Conservation (phyloP, 345 rosid species). For the Linum trigynum region DNA sequence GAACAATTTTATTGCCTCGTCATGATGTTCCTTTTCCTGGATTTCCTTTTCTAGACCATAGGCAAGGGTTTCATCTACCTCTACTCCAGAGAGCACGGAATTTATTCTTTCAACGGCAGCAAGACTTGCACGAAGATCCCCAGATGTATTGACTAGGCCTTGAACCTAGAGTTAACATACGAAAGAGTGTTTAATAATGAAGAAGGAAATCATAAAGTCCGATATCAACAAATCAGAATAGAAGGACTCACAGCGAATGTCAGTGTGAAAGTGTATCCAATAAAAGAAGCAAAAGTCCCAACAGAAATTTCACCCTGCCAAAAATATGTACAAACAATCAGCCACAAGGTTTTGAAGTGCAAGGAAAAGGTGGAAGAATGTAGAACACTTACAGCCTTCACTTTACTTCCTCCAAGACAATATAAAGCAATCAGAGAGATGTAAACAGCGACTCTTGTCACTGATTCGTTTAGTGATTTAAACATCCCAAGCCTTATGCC, state of each 20-base stretch:
- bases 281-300: constrained; percentile 84
- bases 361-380: constrained; percentile 16
- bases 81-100: constrained; percentile 62
- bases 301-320: constrained; percentile 84
- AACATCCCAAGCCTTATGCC: constrained; percentile 90
- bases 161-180: constrained; percentile 50
- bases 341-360: background rate
- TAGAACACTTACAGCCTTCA: constrained; percentile 68
- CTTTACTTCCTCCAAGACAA: constrained; percentile 91
- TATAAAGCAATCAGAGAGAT: constrained; percentile 77
- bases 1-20: constrained; percentile 51
- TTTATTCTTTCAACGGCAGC: constrained; percentile 91
- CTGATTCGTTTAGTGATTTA: constrained; percentile 80
- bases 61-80: constrained; percentile 85
- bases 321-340: constrained; percentile 8
- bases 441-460: constrained; percentile 88
- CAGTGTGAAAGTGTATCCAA: constrained; percentile 88
- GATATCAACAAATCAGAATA: constrained; percentile 10
- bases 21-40: constrained; percentile 37
- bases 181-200: constrained; percentile 9
- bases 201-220: constrained; percentile 3
- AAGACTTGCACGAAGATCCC: constrained; percentile 85
- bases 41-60: constrained; percentile 80
- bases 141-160: constrained; percentile 89
- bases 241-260: constrained; percentile 75